Conservation (phyloP, 768 basidiomycete species). For the Ramaria sp. region DNA sequence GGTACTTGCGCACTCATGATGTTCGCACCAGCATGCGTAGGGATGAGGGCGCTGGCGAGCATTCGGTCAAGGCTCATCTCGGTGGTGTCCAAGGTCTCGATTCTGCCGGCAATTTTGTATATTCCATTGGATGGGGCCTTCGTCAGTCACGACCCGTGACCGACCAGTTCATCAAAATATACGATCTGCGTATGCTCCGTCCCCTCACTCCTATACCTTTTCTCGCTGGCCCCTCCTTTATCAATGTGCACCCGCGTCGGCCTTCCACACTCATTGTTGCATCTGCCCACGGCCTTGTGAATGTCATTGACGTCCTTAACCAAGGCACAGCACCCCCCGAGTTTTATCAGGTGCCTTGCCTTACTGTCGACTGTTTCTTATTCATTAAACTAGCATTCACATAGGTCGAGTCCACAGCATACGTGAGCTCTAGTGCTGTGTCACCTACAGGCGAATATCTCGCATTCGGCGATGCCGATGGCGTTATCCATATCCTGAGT, state of each 20-base stretch:
- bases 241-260: slow-evolving; percentile 69
- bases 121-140: slow-evolving; percentile 80
- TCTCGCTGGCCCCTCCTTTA: slow-evolving; percentile 77
- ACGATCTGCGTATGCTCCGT: slow-evolving; percentile 76
- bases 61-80: slow-evolving; percentile 64
- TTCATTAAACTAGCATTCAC: background rate
- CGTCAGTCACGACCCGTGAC: slow-evolving; percentile 84
- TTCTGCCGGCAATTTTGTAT: slow-evolving; percentile 65
- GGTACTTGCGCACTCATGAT: slow-evolving; percentile 59
- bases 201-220: slow-evolving; percentile 82
- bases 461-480: slow-evolving; percentile 85
- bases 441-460: slow-evolving; percentile 86
- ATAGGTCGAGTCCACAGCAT: slow-evolving; percentile 64
- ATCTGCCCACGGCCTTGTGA: slow-evolving; percentile 74
- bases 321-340: slow-evolving; percentile 47
- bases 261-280: slow-evolving; percentile 63
- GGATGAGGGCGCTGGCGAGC: slow-evolving; percentile 30
- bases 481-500: slow-evolving; percentile 71
- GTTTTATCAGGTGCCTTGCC: slow-evolving; percentile 64
- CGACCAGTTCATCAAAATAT: slow-evolving; percentile 89
- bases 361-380: background rate
- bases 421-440: slow-evolving; percentile 68
- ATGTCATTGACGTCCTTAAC: slow-evolving; percentile 73
- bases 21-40: slow-evolving; percentile 50
- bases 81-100: slow-evolving; percentile 79